Evolutionary conservation across 805 yeast species (phyloP).

Genomic region (Lachancea dasiensis): DNA sequence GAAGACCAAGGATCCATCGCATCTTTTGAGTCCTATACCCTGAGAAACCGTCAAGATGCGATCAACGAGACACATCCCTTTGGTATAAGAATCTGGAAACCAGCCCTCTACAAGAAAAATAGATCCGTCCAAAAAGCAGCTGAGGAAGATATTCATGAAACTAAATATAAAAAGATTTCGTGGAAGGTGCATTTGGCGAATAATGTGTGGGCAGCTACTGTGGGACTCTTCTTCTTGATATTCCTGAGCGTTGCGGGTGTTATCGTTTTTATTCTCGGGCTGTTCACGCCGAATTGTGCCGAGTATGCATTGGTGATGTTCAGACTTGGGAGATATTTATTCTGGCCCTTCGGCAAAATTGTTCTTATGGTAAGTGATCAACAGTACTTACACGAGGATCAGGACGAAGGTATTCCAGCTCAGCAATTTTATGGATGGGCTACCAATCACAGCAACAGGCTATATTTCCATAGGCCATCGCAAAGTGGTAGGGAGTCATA

Average conservation of each 20-base stretch:
- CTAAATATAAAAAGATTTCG: conserved; percentile 47
- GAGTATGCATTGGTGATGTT: conserved; percentile 58
- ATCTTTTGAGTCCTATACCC: conserved; percentile 76
- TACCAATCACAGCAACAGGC: conserved; percentile 61
- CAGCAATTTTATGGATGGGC: conserved; percentile 89
- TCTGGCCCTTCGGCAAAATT: conserved; percentile 86
- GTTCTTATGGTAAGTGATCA: conserved; percentile 74
- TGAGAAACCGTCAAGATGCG: conserved; percentile 91
- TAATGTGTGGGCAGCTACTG: conserved; percentile 61
- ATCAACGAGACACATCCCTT: conserved; percentile 96
- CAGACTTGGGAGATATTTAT: conserved; percentile 62
- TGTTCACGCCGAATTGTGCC: conserved; percentile 42
- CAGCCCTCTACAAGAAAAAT: conserved; percentile 87
- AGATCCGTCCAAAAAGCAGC: conserved; percentile 90
- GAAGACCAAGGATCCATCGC: conserved; percentile 11
- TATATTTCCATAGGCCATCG: conserved; percentile 52
- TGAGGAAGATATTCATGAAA: conserved; percentile 87
- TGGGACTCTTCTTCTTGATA: conserved; percentile 58
- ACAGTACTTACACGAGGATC: conserved; percentile 79
- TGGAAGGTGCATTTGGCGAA: conserved; percentile 65
- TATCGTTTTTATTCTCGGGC: conserved; percentile 37
- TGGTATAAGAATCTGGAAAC: conserved; percentile 98
- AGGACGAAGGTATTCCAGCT: conserved; percentile 77
- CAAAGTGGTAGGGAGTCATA: conserved; percentile 13
- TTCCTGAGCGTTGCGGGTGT: conserved; percentile 41